phyloP scores from a whole-genome alignment of 2,329 filamentous ascomycete genomes.

The Aspergillus phoenicis region DNA sequence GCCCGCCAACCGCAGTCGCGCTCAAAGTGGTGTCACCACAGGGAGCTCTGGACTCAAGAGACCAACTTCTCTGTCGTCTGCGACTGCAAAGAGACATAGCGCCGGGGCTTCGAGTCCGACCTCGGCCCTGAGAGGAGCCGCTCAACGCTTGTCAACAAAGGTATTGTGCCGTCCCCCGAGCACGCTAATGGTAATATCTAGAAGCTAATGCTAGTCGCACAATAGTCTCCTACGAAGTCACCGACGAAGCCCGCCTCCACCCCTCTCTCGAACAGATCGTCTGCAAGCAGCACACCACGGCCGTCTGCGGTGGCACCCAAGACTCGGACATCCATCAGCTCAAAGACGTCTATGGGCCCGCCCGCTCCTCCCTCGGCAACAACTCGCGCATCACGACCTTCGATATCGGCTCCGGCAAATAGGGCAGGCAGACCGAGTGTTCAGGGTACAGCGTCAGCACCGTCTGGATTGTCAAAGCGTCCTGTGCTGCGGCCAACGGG shows the following conservation, averaged over 20 bases:
- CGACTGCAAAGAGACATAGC: slow-evolving; percentile 65
- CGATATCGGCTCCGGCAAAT: slow-evolving; percentile 37
- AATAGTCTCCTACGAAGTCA: slow-evolving; percentile 74
- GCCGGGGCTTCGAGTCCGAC: slow-evolving; percentile 73
- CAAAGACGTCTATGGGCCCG: slow-evolving; percentile 69
- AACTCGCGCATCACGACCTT: slow-evolving; percentile 43
- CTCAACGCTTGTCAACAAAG: slow-evolving; percentile 40
- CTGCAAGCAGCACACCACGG: slow-evolving; percentile 52
- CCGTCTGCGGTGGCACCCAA: slow-evolving; percentile 55
- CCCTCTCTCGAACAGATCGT: slow-evolving; percentile 55
- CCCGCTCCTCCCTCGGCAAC: slow-evolving; percentile 46
- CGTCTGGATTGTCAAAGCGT: slow-evolving; percentile 34
- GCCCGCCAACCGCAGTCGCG: slow-evolving; percentile 39
- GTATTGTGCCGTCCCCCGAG: slow-evolving; percentile 28
- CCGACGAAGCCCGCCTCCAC: slow-evolving; percentile 70
- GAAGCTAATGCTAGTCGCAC: slow-evolving; percentile 8
- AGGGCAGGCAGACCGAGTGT: slow-evolving; percentile 38
- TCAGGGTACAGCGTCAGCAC: slow-evolving; percentile 28
- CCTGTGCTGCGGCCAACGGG: slow-evolving; percentile 35
- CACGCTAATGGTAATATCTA: background rate
- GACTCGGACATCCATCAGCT: slow-evolving; percentile 58
- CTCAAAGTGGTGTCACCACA: slow-evolving; percentile 43
- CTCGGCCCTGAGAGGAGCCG: slow-evolving; percentile 60
- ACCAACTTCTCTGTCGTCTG: slow-evolving; percentile 55
- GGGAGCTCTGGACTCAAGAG: slow-evolving; percentile 41